A percentile compares a stretch with the other conserved stretches of the same genome.
phyloP scores from a whole-genome alignment of 768 basidiomycete genomes.

The Calocybe gangraenosa region DNA sequence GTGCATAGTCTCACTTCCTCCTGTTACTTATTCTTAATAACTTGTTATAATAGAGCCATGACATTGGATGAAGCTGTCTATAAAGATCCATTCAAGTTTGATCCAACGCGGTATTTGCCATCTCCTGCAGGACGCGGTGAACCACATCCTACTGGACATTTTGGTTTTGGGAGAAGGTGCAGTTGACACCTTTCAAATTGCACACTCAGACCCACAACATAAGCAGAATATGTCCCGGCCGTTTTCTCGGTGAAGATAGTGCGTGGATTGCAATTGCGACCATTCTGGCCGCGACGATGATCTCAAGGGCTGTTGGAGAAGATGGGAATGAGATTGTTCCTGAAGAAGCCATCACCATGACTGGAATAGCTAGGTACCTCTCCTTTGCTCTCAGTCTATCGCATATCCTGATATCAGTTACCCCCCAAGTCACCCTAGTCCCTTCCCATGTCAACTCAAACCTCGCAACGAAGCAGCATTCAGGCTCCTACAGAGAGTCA shows the following conservation, averaged over 20 bases:
- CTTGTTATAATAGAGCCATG: constrained; percentile 28
- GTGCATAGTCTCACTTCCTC: background rate
- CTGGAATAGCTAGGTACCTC: constrained; percentile 1
- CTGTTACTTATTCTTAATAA: no score
- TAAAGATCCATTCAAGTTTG: constrained; percentile 32
- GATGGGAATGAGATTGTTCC: constrained; percentile 32
- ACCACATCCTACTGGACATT: constrained; percentile 8
- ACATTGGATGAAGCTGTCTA: constrained; percentile 33
- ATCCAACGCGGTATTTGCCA: constrained; percentile 36
- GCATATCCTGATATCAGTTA: background rate
- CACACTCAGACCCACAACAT: background rate
- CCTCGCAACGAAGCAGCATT: background rate
- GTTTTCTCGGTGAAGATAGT: constrained; percentile 37
- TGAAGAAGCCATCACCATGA: background rate
- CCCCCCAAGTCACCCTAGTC: background rate
- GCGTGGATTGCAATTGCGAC: constrained; percentile 23
- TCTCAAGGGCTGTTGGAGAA: constrained; percentile 28
- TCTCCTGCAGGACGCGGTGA: constrained; percentile 10
- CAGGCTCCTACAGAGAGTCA: no score
- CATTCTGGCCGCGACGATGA: constrained; percentile 25
- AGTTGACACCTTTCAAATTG: background rate
- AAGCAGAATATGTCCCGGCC: constrained; percentile 34
- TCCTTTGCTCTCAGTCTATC: background rate
- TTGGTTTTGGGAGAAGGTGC: constrained; percentile 22
- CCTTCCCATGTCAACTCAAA: background rate